Conservation (phyloP, 1,284 basidiomycete genomes). For the Kwoniella shivajii region DNA sequence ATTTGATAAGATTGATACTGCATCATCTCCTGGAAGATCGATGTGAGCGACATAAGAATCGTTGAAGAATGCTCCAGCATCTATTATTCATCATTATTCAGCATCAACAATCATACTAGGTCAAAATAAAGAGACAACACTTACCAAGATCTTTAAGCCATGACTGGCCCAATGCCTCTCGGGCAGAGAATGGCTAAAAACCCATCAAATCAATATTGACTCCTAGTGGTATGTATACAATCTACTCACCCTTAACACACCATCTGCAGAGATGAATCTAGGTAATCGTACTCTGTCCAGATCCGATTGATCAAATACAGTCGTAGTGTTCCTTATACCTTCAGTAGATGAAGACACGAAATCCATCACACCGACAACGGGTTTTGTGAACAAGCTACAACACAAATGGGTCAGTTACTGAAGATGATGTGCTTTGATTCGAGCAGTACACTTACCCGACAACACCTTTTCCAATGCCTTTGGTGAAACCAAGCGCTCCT, state of each 20-base stretch:
- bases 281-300: slow-evolving; percentile 89
- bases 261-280: slow-evolving; percentile 81
- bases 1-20: slow-evolving; percentile 79
- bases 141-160: slow-evolving; percentile 89
- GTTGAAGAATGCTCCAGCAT: slow-evolving; percentile 70
- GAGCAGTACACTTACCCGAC: slow-evolving; percentile 66
- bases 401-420: not conserved
- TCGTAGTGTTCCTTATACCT: slow-evolving; percentile 97
- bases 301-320: slow-evolving; percentile 91
- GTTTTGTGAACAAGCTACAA: slow-evolving; percentile 72
- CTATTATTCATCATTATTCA: slow-evolving; percentile 45
- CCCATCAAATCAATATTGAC: not conserved
- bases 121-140: slow-evolving; percentile 67
- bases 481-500: slow-evolving; percentile 95
- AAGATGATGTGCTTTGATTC: not conserved
- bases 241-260: slow-evolving; percentile 77
- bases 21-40: slow-evolving; percentile 77
- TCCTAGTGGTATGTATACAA: too few species aligned
- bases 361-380: slow-evolving; percentile 95
- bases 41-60: slow-evolving; percentile 93
- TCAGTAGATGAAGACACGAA: slow-evolving; percentile 94
- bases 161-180: slow-evolving; percentile 91
- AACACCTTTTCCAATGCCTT: slow-evolving; percentile 94
- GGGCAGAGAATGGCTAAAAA: slow-evolving; percentile 74
- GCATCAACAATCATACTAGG: not conserved